Evolutionary conservation across 2,329 filamentous ascomycete genomes (phyloP), one percentile per base, ranked within the genome.

Genomic region (Hypoxylon rubiginosum): DNA sequence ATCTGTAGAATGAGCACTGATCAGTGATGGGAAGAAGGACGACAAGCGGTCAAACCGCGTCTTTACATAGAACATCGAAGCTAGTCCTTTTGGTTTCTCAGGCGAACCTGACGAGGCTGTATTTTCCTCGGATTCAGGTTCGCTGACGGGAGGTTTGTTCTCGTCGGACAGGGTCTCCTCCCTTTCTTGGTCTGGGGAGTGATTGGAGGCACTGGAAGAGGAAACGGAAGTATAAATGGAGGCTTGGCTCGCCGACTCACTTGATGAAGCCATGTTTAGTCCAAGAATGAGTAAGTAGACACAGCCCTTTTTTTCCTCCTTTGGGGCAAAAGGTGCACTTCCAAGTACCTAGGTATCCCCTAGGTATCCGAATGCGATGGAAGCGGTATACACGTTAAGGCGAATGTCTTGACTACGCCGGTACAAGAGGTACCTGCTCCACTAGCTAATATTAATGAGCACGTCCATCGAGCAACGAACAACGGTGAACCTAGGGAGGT

Each of bases 1-100:
- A 49, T 75, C 74, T 77, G 68, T 64, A 52, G 62, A 54, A 19
- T 69, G 64, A 58, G 64, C 58, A 46, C 60, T 69, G 58, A 73
- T 78, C 66, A 78, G 76, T 68, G 74, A 75, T 30, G 75, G 74
- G 49, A 76, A 74, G 71, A 77, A 74, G 32, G 73, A 71, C 24
- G 75, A 77, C 55, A 75, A 64, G 62, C 75, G 74, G 36, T 70
- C 65, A 19, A 76, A 67, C 64, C 62, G 74, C 48, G 75, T 73
- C 51, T 67, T 73, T 54, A 67, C 56, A 59, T 66, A 72, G 49
- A 60, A 67, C 61, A 67, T 68, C 28, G 55, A 58, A 24, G 56
- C 55, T 30, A 56, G 26, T 51, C 54, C 39, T 64, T 53, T 53
- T 54, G 50, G 52, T 45, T 41, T 57, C 53, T 53, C 55, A 6